phyloP scores from a whole-genome alignment of 768 basidiomycete genomes.

The Terana coerulea region DNA sequence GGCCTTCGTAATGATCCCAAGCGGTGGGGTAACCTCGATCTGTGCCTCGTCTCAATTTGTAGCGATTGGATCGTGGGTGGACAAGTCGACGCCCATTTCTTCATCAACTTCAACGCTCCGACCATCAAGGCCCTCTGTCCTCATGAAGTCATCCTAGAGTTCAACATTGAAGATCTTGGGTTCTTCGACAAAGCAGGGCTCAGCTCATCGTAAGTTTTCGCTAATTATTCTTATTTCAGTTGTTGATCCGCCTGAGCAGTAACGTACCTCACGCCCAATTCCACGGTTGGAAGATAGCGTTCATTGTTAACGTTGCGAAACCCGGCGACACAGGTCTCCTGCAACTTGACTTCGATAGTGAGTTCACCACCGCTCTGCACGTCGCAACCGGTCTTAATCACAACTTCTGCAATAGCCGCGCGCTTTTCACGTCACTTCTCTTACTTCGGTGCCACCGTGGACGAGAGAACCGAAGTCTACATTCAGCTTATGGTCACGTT shows the following conservation, averaged over 20 bases:
- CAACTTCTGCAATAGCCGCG: neutral
- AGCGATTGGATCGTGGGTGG: conserved; percentile 25
- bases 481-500: neutral
- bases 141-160: conserved; percentile 5
- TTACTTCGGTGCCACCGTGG: conserved; percentile 6
- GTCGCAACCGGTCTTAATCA: neutral
- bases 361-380: neutral
- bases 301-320: conserved; percentile 15
- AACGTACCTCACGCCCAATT: too few species aligned
- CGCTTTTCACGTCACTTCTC: conserved; percentile 11
- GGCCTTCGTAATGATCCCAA: conserved; percentile 24
- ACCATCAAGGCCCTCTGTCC: conserved; percentile 9
- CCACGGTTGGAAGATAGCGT: conserved; percentile 17
- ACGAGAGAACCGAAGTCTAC: too few species aligned
- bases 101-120: conserved; percentile 18
- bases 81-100: conserved; percentile 13
- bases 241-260: neutral
- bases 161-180: conserved; percentile 6
- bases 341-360: conserved; percentile 16
- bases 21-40: conserved; percentile 32
- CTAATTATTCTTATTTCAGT: too few species aligned
- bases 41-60: conserved; percentile 17
- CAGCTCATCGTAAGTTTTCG: neutral
- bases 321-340: conserved; percentile 11
- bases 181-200: conserved; percentile 1